These are phyloP conservation scores for Aspergillus thermomutatus DNA, from an alignment of 2,329 filamentous ascomycete species.

Conservation along the genomic window DNA sequence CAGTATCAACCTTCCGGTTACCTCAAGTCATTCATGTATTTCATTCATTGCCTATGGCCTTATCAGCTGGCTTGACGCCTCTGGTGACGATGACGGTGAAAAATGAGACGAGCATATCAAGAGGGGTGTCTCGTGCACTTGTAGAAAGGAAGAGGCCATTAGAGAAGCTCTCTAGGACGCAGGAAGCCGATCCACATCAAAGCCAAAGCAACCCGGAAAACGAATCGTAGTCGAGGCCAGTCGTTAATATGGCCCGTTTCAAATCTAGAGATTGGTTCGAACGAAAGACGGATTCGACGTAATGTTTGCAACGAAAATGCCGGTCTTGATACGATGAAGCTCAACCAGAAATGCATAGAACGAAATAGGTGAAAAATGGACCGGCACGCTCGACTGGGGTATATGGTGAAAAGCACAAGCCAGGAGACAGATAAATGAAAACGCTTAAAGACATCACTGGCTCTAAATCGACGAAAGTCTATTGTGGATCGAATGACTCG, in stretches of 20 bases:
- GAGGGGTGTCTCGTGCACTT: not conserved
- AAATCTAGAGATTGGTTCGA: not conserved
- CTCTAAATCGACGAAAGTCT: constrained; percentile 1
- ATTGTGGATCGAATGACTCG: not conserved
- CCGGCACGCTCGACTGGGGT: not conserved
- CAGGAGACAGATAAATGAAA: not conserved
- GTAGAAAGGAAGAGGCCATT: not conserved
- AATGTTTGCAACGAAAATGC: not conserved
- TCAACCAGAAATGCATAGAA: not conserved
- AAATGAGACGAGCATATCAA: not conserved
- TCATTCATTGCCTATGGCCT: not conserved
- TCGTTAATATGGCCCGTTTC: not conserved
- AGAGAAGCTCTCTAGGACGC: not conserved
- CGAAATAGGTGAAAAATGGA: not conserved
- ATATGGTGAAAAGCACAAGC: not conserved
- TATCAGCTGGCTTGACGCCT: no score
- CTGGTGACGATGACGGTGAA: no score
- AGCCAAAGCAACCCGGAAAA: not conserved
- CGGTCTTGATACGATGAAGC: not conserved
- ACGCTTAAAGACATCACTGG: constrained; percentile 1
- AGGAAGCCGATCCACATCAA: not conserved
- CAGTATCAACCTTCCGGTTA: constrained; percentile 13
- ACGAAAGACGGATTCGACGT: not conserved
- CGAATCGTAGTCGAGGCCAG: not conserved
- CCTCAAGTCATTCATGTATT: constrained; percentile 9